Evolutionary conservation across 1,284 basidiomycete genomes (phyloP).

Genomic region (Ceratobasidium theobromae): DNA sequence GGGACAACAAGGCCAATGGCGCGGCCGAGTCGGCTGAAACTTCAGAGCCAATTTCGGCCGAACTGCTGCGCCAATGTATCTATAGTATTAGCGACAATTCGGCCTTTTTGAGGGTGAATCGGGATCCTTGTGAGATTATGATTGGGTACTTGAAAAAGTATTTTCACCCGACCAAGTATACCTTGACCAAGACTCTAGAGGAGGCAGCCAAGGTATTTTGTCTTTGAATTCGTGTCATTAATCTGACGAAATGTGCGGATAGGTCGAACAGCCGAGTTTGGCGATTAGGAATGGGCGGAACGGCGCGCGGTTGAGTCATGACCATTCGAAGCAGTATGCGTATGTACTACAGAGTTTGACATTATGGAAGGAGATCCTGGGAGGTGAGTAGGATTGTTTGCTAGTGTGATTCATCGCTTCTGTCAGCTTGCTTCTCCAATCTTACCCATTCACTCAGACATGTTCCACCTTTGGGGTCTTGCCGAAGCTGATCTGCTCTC

Average conservation of each 20-base stretch:
- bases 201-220: not conserved
- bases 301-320: slow-evolving; percentile 75
- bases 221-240: not conserved
- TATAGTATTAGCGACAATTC: slow-evolving; percentile 85
- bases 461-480: slow-evolving; percentile 80
- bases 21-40: too few relatives aligned
- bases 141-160: slow-evolving; percentile 69
- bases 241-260: not conserved
- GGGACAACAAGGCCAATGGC: too few relatives aligned
- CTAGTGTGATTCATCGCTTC: not conserved
- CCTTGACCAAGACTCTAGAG: slow-evolving; percentile 42
- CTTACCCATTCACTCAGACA: slow-evolving; percentile 51
- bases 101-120: slow-evolving; percentile 75
- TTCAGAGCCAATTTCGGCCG: slow-evolving; percentile 24
- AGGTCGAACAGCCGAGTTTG: slow-evolving; percentile 19
- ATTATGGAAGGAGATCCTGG: slow-evolving; percentile 77
- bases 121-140: slow-evolving; percentile 81
- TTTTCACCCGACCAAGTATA: slow-evolving; percentile 70
- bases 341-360: slow-evolving; percentile 81
- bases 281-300: slow-evolving; percentile 74
- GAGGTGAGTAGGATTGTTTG: slow-evolving; percentile 53
- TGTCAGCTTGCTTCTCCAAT: not conserved
- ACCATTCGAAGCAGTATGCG: slow-evolving; percentile 76
- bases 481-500: slow-evolving; percentile 77
- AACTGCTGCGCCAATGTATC: slow-evolving; percentile 60